Conservation (phyloP, 495 filamentous ascomycete species). For the Aspergillus leporis region DNA sequence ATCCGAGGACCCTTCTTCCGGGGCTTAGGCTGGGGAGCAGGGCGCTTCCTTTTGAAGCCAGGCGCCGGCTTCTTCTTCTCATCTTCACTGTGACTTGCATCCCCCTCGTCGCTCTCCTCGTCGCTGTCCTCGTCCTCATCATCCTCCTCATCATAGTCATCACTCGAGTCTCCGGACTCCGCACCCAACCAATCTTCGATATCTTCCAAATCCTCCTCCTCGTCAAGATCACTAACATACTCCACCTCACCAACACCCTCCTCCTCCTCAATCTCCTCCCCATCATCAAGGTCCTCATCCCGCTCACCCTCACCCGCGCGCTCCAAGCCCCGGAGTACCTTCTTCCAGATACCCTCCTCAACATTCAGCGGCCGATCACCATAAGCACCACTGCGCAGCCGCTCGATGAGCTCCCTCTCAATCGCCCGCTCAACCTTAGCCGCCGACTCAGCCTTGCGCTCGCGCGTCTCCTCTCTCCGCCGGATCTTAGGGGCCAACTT, state of each 20-base stretch:
- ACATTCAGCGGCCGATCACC: constrained; percentile 93
- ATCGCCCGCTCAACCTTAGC: constrained; percentile 96
- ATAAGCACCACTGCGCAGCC: constrained; percentile 89
- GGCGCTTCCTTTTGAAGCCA: constrained; percentile 70
- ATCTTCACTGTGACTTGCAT: constrained; percentile 36
- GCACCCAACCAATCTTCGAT: constrained; percentile 73
- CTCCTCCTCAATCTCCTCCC: constrained; percentile 71
- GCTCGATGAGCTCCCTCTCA: constrained; percentile 92
- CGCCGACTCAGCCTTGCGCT: constrained; percentile 89
- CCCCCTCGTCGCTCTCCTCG: constrained; percentile 50
- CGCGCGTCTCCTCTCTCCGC: constrained; percentile 83
- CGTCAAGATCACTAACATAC: constrained; percentile 76
- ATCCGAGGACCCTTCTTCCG: constrained; percentile 67
- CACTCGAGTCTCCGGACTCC: constrained; percentile 56
- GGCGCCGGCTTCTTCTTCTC: constrained; percentile 49
- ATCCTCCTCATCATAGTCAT: constrained; percentile 52
- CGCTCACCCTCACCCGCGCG: constrained; percentile 76
- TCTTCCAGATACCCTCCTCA: constrained; percentile 94
- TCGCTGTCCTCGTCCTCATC: constrained; percentile 47
- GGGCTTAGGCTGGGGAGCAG: constrained; percentile 55
- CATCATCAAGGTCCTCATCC: constrained; percentile 89
- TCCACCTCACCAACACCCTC: constrained; percentile 79
- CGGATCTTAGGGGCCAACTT: constrained; percentile 91
- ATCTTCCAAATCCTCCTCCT: constrained; percentile 66
- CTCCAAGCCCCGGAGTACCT: constrained; percentile 89